Percentiles rank a stretch among this genome's conserved stretches.
These are phyloP conservation scores for Botrytis pseudocinerea DNA, from an alignment of 2,329 filamentous ascomycete species.

Conservation along the genomic window DNA sequence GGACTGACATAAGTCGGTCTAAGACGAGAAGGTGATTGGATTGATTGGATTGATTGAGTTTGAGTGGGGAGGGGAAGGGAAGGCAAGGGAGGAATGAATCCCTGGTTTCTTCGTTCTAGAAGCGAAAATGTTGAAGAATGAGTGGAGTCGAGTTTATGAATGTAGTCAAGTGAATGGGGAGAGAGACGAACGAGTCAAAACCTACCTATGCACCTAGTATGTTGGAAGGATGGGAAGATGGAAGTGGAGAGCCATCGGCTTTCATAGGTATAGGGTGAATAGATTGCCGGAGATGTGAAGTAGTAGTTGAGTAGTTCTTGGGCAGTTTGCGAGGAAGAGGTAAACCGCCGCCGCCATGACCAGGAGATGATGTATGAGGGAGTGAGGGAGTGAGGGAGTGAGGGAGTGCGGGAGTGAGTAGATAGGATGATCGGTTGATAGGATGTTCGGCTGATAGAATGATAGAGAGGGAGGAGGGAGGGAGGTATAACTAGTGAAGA, in stretches of 20 bases:
- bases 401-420: too few relatives aligned
- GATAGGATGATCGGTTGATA: too few relatives aligned
- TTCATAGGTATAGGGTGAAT: neutral
- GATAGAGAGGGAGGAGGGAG: too few relatives aligned
- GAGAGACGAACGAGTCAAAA: neutral
- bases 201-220: too few relatives aligned
- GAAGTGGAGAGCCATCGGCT: neutral
- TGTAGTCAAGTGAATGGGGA: neutral
- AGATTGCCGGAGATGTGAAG: neutral
- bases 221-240: too few relatives aligned
- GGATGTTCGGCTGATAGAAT: too few relatives aligned
- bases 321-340: too few relatives aligned
- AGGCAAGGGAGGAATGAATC: neutral
- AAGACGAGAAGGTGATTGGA: neutral
- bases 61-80: neutral
- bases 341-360: neutral
- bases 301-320: too few relatives aligned
- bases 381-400: too few relatives aligned
- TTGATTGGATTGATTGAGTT: neutral
- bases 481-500: too few relatives aligned
- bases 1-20: constrained; percentile 16
- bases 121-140: neutral
- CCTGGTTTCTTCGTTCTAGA: constrained; percentile 16
- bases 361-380: neutral
- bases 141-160: neutral